Evolutionary conservation across 2,329 filamentous ascomycete genomes (phyloP), one percentile per base, ranked within the genome.

Genomic region (Nemania sp.): DNA sequence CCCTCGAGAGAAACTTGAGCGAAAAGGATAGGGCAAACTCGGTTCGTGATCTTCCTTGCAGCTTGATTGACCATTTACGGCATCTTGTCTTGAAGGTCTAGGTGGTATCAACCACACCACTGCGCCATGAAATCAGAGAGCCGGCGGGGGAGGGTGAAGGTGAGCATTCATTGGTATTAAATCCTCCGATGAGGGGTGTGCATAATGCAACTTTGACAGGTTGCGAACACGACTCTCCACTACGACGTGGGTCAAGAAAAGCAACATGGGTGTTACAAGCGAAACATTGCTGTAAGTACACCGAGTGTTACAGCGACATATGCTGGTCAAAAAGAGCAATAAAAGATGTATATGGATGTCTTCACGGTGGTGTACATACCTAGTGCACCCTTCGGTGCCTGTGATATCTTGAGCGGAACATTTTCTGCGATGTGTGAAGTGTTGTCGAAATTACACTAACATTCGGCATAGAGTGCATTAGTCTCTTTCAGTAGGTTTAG

Each of bases 141-240:
- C 28, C 20, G 46, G 44, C 37, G 49, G 40, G 45, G 40, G 40
- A 20, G 22, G n/a, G 6, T 28, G n/a, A 49, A 44, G 33, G 37
- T 51, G 48, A 41, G 24, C 30, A 41, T 55, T 33, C 30, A 37
- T 49, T 53, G 42, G 49, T 42, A 49, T 45, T 45, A 39, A 59
- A 59, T 53, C 37, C 46, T 59, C 56, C 49, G 56, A 57, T 57
- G 56, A 59, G 56, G 56, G 53, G 56, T 59, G 56, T 59, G 56
- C 56, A 59, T 59, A 54, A 59, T 59, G 56, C 56, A 59, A n/a
- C 49, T 59, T 59, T 59, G 56, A 56, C 56, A 59, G 56, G 53
- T 52, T 55, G 42, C 49, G 46, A 48, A 43, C 45, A 24, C 49
- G 39, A 56, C 56, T 33, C 49, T 56, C 37, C n/a, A n/a, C 40